Conservation (phyloP, 768 basidiomycete genomes). For the Russula foetens region DNA sequence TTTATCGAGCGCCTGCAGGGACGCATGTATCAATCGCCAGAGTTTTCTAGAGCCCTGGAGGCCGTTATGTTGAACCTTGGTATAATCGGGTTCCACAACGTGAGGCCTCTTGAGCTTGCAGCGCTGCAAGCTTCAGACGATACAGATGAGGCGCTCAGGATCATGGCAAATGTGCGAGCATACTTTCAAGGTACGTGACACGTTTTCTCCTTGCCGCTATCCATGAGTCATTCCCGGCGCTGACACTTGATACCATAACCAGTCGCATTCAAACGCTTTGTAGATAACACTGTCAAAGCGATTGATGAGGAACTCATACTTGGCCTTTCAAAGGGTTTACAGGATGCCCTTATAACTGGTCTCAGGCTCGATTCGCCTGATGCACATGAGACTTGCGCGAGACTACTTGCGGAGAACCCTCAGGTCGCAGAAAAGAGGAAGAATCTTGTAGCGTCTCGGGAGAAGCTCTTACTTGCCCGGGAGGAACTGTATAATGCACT, state of each 20-base stretch:
- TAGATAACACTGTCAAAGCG: slow-evolving; percentile 30
- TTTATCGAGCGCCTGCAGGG: not conserved
- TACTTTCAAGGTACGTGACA: slow-evolving; percentile 59
- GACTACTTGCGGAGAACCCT: slow-evolving; percentile 44
- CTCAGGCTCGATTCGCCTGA: slow-evolving; percentile 46
- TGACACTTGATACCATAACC: not conserved
- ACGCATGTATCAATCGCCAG: not conserved
- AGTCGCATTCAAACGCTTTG: slow-evolving; percentile 43
- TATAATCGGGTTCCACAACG: slow-evolving; percentile 32
- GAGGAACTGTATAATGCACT: slow-evolving; percentile 29
- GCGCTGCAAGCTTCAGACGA: slow-evolving; percentile 44
- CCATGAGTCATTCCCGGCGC: not conserved
- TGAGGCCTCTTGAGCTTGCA: slow-evolving; percentile 36
- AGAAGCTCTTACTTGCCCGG: slow-evolving; percentile 40
- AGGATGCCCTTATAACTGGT: slow-evolving; percentile 37
- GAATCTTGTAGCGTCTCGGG: slow-evolving; percentile 42
- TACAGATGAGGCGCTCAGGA: slow-evolving; percentile 47
- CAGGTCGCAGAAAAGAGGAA: slow-evolving; percentile 37
- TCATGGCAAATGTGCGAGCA: slow-evolving; percentile 67
- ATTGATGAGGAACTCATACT: slow-evolving; percentile 47
- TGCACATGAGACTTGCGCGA: slow-evolving; percentile 38
- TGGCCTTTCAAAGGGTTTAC: slow-evolving; percentile 40
- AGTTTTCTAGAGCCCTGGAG: not conserved
- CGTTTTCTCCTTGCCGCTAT: not conserved
- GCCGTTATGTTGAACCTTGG: slow-evolving; percentile 21